Evolutionary conservation across 441 rosid species (phyloP), one percentile per base, ranked within the genome.

Genomic region (Adansonia gregorii): DNA sequence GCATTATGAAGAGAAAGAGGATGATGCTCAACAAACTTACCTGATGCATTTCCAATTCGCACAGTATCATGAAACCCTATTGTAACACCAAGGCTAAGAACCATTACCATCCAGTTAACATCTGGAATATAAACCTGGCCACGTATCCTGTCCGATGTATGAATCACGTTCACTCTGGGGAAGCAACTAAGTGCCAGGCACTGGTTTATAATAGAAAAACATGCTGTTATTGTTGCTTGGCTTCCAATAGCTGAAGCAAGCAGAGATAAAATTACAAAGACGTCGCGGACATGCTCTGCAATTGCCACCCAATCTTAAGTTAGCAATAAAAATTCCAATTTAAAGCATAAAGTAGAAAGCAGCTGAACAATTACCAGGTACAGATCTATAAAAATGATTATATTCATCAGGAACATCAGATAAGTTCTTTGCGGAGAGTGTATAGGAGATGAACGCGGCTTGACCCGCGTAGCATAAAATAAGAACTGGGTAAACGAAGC

Each of bases 111-210:
- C 93, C 92, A 89, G 78, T 91, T 90, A 78, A 85, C 80, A 71
- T 90, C 90, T 0, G 92, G 90, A 67, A 91, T 87, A 71, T 91
- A 90, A 73, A 89, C 87, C 81, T 88, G 92, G 14, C 96, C 96
- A 9, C 77, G 88, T 74, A 83, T 83, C 80, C 81, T 83, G 54
- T 87, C 83, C 0, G 94, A 92, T 12, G 93, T 92, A 69, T 90
- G 93, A 39, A 89, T 67, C 27, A 92, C 89, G 78, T 89, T 86
- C 3, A 88, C 90, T 77, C 88, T 79, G 4, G 93, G 96, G 78
- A 92, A 90, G 81, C 94, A 92, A 73, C 85, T 75, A 63, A 90
- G 90, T 7, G 92, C 88, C 11, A 83, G 83, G 86, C 93, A 88
- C 82, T 92, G 94, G 61, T 87, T 92, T 75, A 92, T 87, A 75